Conservation (phyloP, 805 yeast genomes). For the Candida methanosorbosa region DNA sequence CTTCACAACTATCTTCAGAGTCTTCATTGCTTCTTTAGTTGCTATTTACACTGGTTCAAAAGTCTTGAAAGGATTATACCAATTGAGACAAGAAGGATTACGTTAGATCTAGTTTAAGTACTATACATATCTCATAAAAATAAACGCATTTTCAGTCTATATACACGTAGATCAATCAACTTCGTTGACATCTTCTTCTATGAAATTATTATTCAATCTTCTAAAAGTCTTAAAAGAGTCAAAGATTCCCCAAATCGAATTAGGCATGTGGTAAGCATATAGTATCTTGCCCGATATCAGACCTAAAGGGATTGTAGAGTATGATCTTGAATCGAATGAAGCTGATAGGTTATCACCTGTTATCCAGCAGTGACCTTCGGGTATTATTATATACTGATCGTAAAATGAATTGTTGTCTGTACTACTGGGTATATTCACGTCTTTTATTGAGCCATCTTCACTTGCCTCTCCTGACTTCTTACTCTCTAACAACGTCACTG, state of each 20-base stretch:
- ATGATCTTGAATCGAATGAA: constrained; percentile 83
- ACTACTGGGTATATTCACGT: not conserved
- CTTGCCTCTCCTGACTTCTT: not conserved
- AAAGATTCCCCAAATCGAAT: constrained; percentile 1
- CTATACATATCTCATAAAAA: not conserved
- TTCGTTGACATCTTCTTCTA: constrained; percentile 26
- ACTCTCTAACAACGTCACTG: not conserved
- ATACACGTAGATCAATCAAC: constrained; percentile 3
- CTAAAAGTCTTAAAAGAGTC: constrained; percentile 28
- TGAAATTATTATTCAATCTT: constrained; percentile 43
- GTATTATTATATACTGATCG: constrained; percentile 63
- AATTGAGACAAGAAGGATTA: constrained; percentile 14
- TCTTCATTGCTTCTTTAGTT: constrained; percentile 40
- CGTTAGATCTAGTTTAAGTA: no score
- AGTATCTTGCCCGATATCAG: constrained; percentile 80
- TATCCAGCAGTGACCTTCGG: constrained; percentile 94
- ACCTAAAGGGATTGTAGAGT: constrained; percentile 86
- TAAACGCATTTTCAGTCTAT: not conserved
- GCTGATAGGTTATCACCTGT: constrained; percentile 90
- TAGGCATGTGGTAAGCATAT: constrained; percentile 52
- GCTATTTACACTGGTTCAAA: constrained; percentile 57
- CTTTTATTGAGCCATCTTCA: not conserved
- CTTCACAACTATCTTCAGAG: constrained; percentile 45
- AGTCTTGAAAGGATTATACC: constrained; percentile 37
- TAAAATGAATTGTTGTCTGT: constrained; percentile 13